phyloP scores from a whole-genome alignment of 305 asterid species.

The Fraxinus sp. region DNA sequence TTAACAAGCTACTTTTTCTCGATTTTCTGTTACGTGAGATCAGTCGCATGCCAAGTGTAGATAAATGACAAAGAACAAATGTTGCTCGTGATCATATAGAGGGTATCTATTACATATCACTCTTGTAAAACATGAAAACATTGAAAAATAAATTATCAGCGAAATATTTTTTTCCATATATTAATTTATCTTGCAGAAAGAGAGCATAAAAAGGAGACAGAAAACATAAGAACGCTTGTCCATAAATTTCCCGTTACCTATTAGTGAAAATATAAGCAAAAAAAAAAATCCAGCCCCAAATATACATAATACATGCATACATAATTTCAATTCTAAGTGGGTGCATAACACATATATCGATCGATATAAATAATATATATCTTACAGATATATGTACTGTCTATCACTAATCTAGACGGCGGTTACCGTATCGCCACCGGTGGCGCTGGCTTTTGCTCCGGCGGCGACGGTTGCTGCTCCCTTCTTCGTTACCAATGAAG shows the following conservation, averaged over 20 bases:
- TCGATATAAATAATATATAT: background rate
- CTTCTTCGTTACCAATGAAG: constrained; percentile 43
- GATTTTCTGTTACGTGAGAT: background rate
- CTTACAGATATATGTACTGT: background rate
- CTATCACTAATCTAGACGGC: constrained; percentile 31
- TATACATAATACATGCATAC: background rate
- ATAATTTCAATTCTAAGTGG: background rate
- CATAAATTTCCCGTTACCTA: background rate
- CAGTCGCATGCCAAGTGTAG: background rate
- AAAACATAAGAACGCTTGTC: background rate
- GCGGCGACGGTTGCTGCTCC: constrained; percentile 27
- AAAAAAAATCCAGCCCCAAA: background rate
- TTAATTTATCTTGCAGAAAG: background rate
- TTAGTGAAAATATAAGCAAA: background rate
- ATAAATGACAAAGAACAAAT: background rate
- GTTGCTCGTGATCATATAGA: too few species aligned
- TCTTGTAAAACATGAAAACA: background rate
- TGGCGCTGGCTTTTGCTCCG: constrained; percentile 43
- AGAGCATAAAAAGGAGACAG: background rate
- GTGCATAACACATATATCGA: background rate
- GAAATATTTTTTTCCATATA: too few species aligned
- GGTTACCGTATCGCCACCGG: constrained; percentile 51
- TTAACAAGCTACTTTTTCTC: background rate
- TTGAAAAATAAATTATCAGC: too few species aligned
- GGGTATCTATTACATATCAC: too few species aligned